Evolutionary conservation across 2,329 filamentous ascomycete species (phyloP), one percentile per base, ranked within the genome.

Genomic region (Fusarium mexicanum): DNA sequence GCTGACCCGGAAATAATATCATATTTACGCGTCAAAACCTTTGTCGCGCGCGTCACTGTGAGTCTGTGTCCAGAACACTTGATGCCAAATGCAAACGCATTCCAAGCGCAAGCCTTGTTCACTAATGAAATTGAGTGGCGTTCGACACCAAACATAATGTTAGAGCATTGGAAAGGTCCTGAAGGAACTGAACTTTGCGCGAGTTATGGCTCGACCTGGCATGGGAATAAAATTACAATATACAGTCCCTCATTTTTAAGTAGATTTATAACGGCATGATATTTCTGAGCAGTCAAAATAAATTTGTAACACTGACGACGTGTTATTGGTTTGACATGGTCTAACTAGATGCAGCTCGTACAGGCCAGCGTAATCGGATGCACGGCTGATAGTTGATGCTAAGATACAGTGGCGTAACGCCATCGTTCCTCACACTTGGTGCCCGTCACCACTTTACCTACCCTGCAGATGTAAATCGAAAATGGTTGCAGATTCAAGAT

Each of bases 231-330:
- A 18, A 29, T 13, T n/a, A 5, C 13, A 24, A 11, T 2, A 31
- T 12, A 6, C 2, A 5, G 11, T 8, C 8, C 17, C 11, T 13
- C 6, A 5, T 17, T 2, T 10, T 16, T 8, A 13, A 16, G 5
- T 6, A 41, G 14, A 31, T 20, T 16, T 13, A 31, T 13, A 31
- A 14, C 16, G 5, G 5, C 12, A 31, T 5, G 3, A 4, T 18
- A 20, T 41, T 26, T n/a, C 16, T 22, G 13, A 11, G 24, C 8
- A 26, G 24, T 20, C 31, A n/a, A 33, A 33, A 33, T 1, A 13
- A 33, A 31, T 31, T 2, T 33, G 13, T 33, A 13, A 33, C 12
- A 1, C 31, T 33, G 31, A 33, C 12, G 31, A 13, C 31, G 26
- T 29, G 8, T 16, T 14, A 29, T 16, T 6, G 12, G 4, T 13